Percentiles rank a stretch among this genome's conserved stretches.
These are phyloP conservation scores for Penicillium freii DNA, from an alignment of 2,329 filamentous ascomycete genomes.

Conservation along the genomic window DNA sequence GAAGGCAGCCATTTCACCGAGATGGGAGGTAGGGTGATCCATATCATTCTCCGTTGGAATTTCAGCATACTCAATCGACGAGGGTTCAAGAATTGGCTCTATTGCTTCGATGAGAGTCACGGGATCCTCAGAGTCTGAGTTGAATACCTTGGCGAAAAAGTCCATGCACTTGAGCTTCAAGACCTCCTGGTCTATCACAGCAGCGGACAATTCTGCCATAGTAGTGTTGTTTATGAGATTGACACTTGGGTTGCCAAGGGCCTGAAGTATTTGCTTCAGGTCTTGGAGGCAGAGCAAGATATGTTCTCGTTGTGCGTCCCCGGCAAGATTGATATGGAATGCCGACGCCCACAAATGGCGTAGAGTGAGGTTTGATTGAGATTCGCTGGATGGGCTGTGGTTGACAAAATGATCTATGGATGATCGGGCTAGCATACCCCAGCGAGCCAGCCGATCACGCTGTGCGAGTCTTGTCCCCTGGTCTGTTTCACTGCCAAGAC, in stretches of 20 bases:
- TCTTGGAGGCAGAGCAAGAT: constrained; percentile 63
- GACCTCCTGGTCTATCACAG: constrained; percentile 85
- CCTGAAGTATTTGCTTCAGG: constrained; percentile 55
- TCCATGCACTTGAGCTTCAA: constrained; percentile 93
- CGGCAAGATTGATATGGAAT: constrained; percentile 58
- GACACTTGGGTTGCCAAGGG: constrained; percentile 47
- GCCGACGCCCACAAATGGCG: constrained; percentile 67
- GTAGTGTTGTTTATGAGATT: constrained; percentile 80
- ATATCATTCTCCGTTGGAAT: constrained; percentile 18
- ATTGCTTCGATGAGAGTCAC: constrained; percentile 84
- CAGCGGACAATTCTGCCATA: constrained; percentile 80
- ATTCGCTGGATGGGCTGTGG: constrained; percentile 27
- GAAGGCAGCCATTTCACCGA: constrained; percentile 81
- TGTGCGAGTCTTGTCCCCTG: constrained; percentile 52
- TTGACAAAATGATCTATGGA: constrained; percentile 48
- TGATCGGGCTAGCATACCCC: constrained; percentile 58
- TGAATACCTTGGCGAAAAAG: constrained; percentile 89
- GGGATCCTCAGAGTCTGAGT: constrained; percentile 75
- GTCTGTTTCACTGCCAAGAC: constrained; percentile 57
- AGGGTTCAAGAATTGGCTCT: constrained; percentile 83
- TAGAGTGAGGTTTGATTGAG: constrained; percentile 49
- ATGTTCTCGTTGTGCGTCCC: constrained; percentile 57
- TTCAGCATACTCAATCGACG: constrained; percentile 33
- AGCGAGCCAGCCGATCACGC: constrained; percentile 59
- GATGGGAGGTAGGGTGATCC: constrained; percentile 50